A percentile compares a stretch with the other conserved stretches of the same genome.
These are phyloP conservation scores for Fragaria ananassa DNA, from an alignment of 306 rosid species.

Conservation along the genomic window DNA sequence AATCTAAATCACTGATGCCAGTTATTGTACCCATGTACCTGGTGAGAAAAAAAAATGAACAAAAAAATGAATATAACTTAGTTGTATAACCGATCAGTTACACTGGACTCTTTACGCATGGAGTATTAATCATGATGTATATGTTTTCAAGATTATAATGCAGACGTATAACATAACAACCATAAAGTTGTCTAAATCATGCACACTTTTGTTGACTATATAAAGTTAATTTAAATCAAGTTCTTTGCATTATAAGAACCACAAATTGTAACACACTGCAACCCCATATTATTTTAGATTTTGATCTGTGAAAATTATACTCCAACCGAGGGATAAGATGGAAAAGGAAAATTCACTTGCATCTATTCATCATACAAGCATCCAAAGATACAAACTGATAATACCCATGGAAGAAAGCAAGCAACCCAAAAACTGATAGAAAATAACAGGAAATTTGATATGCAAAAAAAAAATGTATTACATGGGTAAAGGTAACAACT, in stretches of 20 bases:
- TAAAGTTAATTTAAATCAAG: neutral
- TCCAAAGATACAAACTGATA: neutral
- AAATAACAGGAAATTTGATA: neutral
- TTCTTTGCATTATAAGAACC: neutral
- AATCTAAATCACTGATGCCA: conserved; percentile 65
- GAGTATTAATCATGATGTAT: neutral
- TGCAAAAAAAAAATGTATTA: neutral
- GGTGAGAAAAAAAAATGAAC: conserved; percentile 27
- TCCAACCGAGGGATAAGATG: neutral
- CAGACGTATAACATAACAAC: neutral
- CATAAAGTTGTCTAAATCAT: neutral
- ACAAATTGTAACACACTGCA: neutral
- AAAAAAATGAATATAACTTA: neutral
- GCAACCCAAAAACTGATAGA: neutral
- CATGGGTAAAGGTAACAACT: neutral
- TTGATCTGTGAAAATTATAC: neutral
- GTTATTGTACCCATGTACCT: conserved; percentile 83
- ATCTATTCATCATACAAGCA: neutral
- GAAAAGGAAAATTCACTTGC: neutral
- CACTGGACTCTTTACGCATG: neutral
- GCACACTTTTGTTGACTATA: neutral
- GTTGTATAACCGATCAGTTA: neutral
- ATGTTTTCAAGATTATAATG: neutral
- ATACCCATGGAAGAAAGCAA: neutral
- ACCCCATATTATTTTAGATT: neutral